Evolutionary conservation across 495 filamentous ascomycete genomes (phyloP).

Genomic region (Aspergillus sclerotioniger): DNA sequence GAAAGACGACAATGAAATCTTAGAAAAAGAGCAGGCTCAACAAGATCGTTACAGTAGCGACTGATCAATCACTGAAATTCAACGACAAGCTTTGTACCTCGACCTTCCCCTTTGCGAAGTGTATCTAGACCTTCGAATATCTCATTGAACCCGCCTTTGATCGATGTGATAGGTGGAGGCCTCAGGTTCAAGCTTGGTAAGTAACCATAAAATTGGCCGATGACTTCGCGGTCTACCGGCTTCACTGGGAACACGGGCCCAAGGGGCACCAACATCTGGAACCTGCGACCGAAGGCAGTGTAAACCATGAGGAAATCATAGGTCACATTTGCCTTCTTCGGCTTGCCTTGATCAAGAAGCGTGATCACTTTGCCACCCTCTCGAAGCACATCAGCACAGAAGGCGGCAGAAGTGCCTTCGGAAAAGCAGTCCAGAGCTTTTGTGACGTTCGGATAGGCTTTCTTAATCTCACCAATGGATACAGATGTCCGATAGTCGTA

Average conservation of each 20-base stretch:
- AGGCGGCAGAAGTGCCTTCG: constrained; percentile 19
- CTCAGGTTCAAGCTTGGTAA: constrained; percentile 11
- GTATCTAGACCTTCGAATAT: constrained; percentile 15
- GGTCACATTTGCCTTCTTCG: constrained; percentile 9
- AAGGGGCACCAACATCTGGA: constrained; percentile 20
- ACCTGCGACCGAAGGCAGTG: constrained; percentile 18
- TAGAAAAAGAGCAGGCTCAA: not conserved
- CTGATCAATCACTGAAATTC: not conserved
- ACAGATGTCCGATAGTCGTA: too few species aligned
- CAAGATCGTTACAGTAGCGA: not conserved
- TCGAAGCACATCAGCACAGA: constrained; percentile 19
- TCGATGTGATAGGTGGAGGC: constrained; percentile 13
- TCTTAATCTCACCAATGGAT: too few species aligned
- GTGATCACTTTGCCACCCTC: constrained; percentile 20
- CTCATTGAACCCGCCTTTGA: constrained; percentile 12
- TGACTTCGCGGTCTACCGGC: constrained; percentile 15
- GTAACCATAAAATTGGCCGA: constrained; percentile 16
- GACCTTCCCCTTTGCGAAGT: constrained; percentile 18
- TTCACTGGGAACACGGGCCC: constrained; percentile 20
- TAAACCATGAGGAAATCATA: constrained; percentile 20
- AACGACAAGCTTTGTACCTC: constrained; percentile 18
- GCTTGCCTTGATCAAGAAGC: constrained; percentile 15
- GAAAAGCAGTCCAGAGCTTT: constrained; percentile 26
- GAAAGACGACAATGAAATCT: not conserved
- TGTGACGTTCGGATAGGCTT: constrained; percentile 7